These are phyloP conservation scores for Ceratobasidium papillatum DNA, from an alignment of 1,284 basidiomycete species.

Conservation along the genomic window DNA sequence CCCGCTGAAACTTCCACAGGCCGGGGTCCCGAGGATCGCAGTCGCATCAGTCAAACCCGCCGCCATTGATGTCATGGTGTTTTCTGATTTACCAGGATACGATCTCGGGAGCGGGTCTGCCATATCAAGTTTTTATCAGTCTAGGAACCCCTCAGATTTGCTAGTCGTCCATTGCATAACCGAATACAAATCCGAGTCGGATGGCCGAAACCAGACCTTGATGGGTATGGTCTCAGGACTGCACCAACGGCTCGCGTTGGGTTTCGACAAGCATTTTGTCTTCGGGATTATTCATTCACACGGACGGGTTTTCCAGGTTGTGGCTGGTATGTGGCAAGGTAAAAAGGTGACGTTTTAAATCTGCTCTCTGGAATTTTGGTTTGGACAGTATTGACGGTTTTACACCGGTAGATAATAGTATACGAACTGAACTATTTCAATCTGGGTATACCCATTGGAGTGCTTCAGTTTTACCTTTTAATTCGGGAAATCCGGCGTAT, in stretches of 20 bases:
- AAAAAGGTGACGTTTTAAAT: neutral
- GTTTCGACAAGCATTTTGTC: neutral
- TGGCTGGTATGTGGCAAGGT: neutral
- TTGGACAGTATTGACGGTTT: no score
- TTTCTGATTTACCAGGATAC: no score
- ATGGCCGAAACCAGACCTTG: neutral
- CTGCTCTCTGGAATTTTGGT: no score
- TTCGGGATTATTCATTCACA: neutral
- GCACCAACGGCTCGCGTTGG: neutral
- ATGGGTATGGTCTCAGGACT: constrained; percentile 2
- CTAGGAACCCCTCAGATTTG: neutral
- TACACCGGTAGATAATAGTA: no score
- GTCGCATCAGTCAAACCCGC: no score
- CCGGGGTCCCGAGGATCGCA: no score
- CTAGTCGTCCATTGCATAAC: neutral
- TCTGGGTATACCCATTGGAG: no score
- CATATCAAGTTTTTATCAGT: neutral
- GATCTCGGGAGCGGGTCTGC: neutral
- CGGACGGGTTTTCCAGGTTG: neutral
- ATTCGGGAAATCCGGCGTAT: no score
- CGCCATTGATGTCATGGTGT: no score
- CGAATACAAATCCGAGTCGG: neutral
- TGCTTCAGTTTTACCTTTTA: no score
- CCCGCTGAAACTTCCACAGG: no score
- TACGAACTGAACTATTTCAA: no score